A percentile compares a stretch with the other conserved stretches of the same genome.
These are phyloP conservation scores for Irpex sp. DNA, from an alignment of 1,284 basidiomycete species.

Conservation along the genomic window DNA sequence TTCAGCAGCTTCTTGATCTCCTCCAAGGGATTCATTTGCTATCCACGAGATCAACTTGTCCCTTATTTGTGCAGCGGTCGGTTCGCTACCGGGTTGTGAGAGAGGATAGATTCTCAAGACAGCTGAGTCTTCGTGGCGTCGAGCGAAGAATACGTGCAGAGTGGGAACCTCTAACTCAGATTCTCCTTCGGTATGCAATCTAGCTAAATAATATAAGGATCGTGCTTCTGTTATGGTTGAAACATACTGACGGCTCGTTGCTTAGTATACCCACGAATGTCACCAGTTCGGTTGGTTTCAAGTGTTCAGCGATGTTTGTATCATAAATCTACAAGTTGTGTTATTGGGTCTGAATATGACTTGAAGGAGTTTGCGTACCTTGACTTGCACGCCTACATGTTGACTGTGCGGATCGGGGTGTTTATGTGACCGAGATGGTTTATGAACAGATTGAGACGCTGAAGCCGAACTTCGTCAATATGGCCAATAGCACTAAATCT, in stretches of 20 bases:
- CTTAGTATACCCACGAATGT: slow-evolving; percentile 72
- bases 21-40: slow-evolving; percentile 61
- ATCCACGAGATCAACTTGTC: slow-evolving; percentile 67
- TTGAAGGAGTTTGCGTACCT: slow-evolving; percentile 37
- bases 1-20: slow-evolving; percentile 72
- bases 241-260: slow-evolving; percentile 52
- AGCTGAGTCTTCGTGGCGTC: slow-evolving; percentile 36
- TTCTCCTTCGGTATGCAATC: slow-evolving; percentile 32
- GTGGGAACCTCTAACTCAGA: slow-evolving; percentile 48
- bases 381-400: slow-evolving; percentile 67
- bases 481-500: neutral
- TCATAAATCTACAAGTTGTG: slow-evolving; percentile 51
- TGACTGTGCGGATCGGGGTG: slow-evolving; percentile 49
- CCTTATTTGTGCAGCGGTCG: slow-evolving; percentile 28
- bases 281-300: slow-evolving; percentile 57
- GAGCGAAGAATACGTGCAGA: slow-evolving; percentile 62
- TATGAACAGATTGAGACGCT: slow-evolving; percentile 12
- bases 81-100: neutral
- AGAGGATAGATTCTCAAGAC: slow-evolving; percentile 35
- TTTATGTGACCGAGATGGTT: slow-evolving; percentile 50
- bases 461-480: neutral
- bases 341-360: neutral
- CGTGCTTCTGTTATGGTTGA: neutral
- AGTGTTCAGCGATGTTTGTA: slow-evolving; percentile 31
- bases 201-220: slow-evolving; percentile 16